Evolutionary conservation across 1,284 basidiomycete species (phyloP).

Genomic region (Cutaneotrichosporon sp.): DNA sequence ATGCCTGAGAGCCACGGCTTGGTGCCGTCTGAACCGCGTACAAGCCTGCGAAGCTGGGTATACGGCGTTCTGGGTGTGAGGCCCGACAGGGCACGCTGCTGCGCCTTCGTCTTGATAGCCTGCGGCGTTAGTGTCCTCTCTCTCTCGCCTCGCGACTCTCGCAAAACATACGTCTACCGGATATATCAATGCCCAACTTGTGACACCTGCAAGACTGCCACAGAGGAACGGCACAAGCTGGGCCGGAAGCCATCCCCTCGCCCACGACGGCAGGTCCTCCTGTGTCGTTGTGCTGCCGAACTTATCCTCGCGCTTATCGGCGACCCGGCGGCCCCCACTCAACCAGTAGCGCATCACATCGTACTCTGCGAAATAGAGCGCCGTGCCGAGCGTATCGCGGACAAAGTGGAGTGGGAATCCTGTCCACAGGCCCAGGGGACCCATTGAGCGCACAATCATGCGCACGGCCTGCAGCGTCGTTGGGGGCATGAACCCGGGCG

Average conservation of each 20-base stretch:
- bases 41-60: slow-evolving; percentile 40
- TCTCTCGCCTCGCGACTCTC: not conserved
- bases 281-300: slow-evolving; percentile 18
- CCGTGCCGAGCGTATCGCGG: slow-evolving; percentile 47
- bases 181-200: slow-evolving; percentile 48
- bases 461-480: slow-evolving; percentile 43
- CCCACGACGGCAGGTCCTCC: slow-evolving; percentile 45
- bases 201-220: slow-evolving; percentile 47
- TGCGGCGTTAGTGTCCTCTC: slow-evolving; percentile 5
- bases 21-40: slow-evolving; percentile 41
- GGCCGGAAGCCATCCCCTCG: slow-evolving; percentile 37
- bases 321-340: slow-evolving; percentile 10
- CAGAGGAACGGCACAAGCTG: slow-evolving; percentile 45
- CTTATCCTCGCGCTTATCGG: not conserved
- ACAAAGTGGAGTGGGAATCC: slow-evolving; percentile 44
- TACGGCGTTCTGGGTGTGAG: slow-evolving; percentile 37
- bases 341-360: slow-evolving; percentile 46
- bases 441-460: slow-evolving; percentile 32
- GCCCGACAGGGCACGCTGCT: slow-evolving; percentile 45
- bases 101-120: slow-evolving; percentile 49
- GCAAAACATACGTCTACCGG: slow-evolving; percentile 46
- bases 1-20: slow-evolving; percentile 44
- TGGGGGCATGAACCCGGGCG: slow-evolving; percentile 28
- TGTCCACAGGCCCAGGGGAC: slow-evolving; percentile 39
- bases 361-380: slow-evolving; percentile 49